Conservation (phyloP, 1,139 yeast genomes). For the Hemisphaericaspora lyxosophila region DNA sequence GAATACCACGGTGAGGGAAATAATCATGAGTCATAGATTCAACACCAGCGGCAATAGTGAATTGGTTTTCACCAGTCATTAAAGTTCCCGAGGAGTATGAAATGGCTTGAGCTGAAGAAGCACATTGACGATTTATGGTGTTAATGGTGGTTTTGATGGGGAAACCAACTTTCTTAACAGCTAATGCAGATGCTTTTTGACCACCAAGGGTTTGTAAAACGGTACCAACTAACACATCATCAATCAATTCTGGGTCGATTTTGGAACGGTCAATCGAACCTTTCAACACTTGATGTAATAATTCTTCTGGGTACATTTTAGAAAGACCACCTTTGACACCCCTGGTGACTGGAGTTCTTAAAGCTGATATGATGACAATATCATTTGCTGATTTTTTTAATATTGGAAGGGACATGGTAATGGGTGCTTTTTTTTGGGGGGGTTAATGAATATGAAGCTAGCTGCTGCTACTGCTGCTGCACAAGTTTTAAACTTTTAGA, state of each 20-base stretch:
- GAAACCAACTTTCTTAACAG: constrained; percentile 35
- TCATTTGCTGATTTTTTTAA: constrained; percentile 30
- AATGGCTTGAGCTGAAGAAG: constrained; percentile 42
- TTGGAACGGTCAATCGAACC: constrained; percentile 28
- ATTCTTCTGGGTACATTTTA: constrained; percentile 35
- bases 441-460: too few species aligned
- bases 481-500: too few species aligned
- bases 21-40: constrained; percentile 46
- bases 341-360: constrained; percentile 37
- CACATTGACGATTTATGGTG: constrained; percentile 43
- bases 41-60: constrained; percentile 44
- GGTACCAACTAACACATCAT: constrained; percentile 78
- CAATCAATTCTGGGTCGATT: constrained; percentile 44
- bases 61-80: constrained; percentile 30
- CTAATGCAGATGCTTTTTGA: constrained; percentile 83
- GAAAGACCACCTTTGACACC: constrained; percentile 39
- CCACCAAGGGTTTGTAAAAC: constrained; percentile 85
- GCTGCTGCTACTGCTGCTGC: too few species aligned
- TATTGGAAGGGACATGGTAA: constrained; percentile 7
- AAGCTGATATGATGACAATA: constrained; percentile 36
- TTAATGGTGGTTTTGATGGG: constrained; percentile 38
- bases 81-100: constrained; percentile 34
- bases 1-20: constrained; percentile 40
- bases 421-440: too few species aligned
- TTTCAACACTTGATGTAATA: constrained; percentile 28